These are phyloP conservation scores for Exophiala aquamarina DNA, from an alignment of 2,329 filamentous ascomycete species.

Conservation along the genomic window DNA sequence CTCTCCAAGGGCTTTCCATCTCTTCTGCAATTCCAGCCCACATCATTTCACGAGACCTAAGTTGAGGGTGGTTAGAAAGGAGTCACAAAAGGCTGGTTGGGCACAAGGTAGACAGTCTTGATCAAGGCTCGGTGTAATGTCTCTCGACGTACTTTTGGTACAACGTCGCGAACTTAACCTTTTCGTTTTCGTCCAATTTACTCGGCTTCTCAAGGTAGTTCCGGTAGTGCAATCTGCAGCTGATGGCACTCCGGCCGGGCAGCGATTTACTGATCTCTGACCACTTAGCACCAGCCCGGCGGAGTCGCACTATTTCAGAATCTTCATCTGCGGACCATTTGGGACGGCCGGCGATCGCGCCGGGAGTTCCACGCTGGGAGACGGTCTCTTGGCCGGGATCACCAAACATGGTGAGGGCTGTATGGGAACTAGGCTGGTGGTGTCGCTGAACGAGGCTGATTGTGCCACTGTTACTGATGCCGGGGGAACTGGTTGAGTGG, in stretches of 20 bases:
- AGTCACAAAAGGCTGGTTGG: no score
- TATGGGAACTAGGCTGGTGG: no score
- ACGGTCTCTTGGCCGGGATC: no score
- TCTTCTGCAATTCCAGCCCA: constrained; percentile 95
- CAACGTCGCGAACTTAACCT: constrained; percentile 89
- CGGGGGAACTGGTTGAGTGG: no score
- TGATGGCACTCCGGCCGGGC: constrained; percentile 87
- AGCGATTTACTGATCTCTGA: constrained; percentile 92
- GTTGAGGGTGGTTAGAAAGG: no score
- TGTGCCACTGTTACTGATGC: no score
- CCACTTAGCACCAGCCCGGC: constrained; percentile 94
- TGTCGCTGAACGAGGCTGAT: no score
- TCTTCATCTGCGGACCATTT: constrained; percentile 96
- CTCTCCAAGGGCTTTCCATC: constrained; percentile 90
- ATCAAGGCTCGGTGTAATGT: constrained; percentile 8
- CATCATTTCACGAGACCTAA: constrained; percentile 94
- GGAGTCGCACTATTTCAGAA: constrained; percentile 82
- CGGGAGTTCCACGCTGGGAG: no score
- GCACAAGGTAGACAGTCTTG: no score
- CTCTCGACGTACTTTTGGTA: constrained; percentile 76
- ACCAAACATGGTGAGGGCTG: no score
- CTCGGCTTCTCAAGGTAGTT: constrained; percentile 91
- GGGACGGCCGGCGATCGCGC: no score
- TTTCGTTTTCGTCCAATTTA: constrained; percentile 95
- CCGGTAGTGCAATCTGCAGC: constrained; percentile 91